Conservation (phyloP, 225 moss, liverwort and hornwort species). For the Sphagnum tenellum region DNA sequence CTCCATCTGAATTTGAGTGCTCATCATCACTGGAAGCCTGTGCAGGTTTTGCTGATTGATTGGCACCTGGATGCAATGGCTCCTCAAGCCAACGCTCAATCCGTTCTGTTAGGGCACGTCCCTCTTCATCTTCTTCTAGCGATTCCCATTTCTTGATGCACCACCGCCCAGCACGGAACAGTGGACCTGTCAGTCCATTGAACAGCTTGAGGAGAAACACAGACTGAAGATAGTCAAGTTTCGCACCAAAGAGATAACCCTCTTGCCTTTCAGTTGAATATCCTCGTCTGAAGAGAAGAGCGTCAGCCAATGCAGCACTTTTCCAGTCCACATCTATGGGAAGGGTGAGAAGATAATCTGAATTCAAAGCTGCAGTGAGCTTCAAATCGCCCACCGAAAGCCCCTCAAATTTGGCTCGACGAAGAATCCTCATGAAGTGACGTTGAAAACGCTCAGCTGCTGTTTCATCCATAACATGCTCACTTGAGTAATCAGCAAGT, state of each 20-base stretch:
- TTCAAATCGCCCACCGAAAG: conserved; percentile 71
- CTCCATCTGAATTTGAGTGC: conserved; percentile 17
- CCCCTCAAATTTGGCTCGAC: conserved; percentile 73
- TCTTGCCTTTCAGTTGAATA: conserved; percentile 69
- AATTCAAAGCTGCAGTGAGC: conserved; percentile 73
- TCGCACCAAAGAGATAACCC: conserved; percentile 77
- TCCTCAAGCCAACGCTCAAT: conserved; percentile 78
- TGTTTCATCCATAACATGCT: conserved; percentile 11
- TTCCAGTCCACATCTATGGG: conserved; percentile 92
- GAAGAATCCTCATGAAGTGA: conserved; percentile 61
- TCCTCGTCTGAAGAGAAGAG: conserved; percentile 73
- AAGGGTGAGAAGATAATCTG: conserved; percentile 75
- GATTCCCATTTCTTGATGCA: conserved; percentile 67
- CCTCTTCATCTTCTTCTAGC: conserved; percentile 53
- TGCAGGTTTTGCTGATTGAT: conserved; percentile 4
- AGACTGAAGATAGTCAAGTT: conserved; percentile 77
- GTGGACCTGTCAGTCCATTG: conserved; percentile 56
- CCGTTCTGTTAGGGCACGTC: conserved; percentile 49
- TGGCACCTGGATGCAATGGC: conserved; percentile 36
- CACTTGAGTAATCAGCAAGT: no score
- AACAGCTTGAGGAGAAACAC: conserved; percentile 37
- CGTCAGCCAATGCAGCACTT: conserved; percentile 61
- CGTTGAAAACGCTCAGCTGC: conserved; percentile 65
- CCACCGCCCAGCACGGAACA: conserved; percentile 68
- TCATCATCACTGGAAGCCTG: conserved; percentile 10